Conservation (phyloP, 495 filamentous ascomycete species). For the Hamigera avellanea region DNA sequence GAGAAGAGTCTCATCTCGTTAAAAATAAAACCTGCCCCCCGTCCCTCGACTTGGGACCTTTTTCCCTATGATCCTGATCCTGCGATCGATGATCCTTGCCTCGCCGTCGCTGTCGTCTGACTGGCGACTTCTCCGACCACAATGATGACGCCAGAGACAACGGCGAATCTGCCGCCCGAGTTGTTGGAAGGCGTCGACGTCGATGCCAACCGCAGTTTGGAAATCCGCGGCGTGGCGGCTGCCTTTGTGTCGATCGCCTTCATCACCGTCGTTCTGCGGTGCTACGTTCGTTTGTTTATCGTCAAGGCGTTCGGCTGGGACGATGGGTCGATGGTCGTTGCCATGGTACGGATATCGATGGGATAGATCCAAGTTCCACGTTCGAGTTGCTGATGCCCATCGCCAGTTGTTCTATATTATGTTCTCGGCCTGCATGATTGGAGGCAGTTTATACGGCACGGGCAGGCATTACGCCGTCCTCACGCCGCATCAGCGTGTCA, state of each 20-base stretch:
- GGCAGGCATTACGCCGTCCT: conserved; percentile 18
- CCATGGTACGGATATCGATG: conserved; percentile 17
- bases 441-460: conserved; percentile 25
- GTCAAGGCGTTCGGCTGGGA: conserved; percentile 35
- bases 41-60: too few relatives aligned
- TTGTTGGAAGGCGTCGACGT: conserved; percentile 5
- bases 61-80: too few relatives aligned
- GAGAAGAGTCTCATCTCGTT: too few relatives aligned
- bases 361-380: background rate
- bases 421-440: conserved; percentile 31
- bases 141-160: too few relatives aligned
- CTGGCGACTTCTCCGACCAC: too few relatives aligned
- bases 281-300: conserved; percentile 29
- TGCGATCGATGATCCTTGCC: too few relatives aligned
- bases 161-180: background rate
- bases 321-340: conserved; percentile 28
- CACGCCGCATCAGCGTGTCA: conserved; percentile 15
- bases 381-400: background rate
- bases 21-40: too few relatives aligned
- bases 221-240: conserved; percentile 23
- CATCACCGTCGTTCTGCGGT: conserved; percentile 26
- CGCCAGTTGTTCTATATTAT: conserved; percentile 21
- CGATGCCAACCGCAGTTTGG: conserved; percentile 16
- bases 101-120: too few relatives aligned
- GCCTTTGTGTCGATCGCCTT: conserved; percentile 25